Percentiles rank a stretch among this genome's conserved stretches.
Evolutionary conservation across 1,284 basidiomycete genomes (phyloP).

Genomic region (Testicularia cyperi): DNA sequence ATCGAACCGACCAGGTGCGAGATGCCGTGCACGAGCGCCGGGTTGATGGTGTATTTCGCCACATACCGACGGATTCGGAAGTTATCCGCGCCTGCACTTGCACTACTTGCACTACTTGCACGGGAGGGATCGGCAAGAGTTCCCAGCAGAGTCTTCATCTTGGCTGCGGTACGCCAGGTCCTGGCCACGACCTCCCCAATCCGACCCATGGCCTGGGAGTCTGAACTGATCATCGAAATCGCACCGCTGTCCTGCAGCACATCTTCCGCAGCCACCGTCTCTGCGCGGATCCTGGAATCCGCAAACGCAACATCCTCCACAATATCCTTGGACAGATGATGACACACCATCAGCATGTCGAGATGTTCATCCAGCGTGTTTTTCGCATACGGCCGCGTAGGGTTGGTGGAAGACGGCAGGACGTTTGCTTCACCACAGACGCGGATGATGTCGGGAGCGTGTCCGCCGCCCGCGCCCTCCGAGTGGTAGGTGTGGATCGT

Average conservation of each 20-base stretch:
- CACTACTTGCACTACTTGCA: background rate
- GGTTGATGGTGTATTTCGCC: slow-evolving; percentile 96
- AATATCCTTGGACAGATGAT: slow-evolving; percentile 58
- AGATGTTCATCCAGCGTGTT: slow-evolving; percentile 98
- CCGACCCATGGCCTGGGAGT: slow-evolving; percentile 92
- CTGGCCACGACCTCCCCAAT: slow-evolving; percentile 91
- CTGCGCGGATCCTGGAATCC: slow-evolving; percentile 92
- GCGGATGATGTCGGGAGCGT: slow-evolving; percentile 96
- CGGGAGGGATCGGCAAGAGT: slow-evolving; percentile 64
- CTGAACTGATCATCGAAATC: slow-evolving; percentile 90
- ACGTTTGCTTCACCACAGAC: slow-evolving; percentile 89
- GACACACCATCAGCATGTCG: slow-evolving; percentile 90
- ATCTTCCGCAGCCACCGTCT: slow-evolving; percentile 97
- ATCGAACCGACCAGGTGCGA: slow-evolving; percentile 84
- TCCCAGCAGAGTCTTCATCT: slow-evolving; percentile 81
- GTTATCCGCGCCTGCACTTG: slow-evolving; percentile 71
- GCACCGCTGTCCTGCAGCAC: slow-evolving; percentile 91
- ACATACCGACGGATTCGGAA: slow-evolving; percentile 95
- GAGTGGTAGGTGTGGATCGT: slow-evolving; percentile 79
- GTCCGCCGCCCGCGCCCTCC: slow-evolving; percentile 69
- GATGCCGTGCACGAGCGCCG: slow-evolving; percentile 92
- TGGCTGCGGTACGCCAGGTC: slow-evolving; percentile 95
- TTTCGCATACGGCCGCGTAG: slow-evolving; percentile 84
- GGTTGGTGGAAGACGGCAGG: slow-evolving; percentile 95
- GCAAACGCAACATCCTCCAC: slow-evolving; percentile 94